Evolutionary conservation across 441 rosid genomes (phyloP).

Genomic region (Isatis lusitanica): DNA sequence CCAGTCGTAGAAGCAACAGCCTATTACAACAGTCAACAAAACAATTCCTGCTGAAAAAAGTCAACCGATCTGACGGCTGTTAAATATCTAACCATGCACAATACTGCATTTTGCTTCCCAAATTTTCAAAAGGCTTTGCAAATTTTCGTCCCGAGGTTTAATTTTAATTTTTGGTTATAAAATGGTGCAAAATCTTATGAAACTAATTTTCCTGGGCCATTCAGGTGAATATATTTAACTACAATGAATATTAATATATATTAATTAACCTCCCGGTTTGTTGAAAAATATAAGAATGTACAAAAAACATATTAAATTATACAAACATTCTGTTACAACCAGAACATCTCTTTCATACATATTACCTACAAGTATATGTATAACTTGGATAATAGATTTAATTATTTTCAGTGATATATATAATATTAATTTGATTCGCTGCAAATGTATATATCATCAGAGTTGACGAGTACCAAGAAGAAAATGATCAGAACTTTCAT

Average conservation of each 20-base stretch:
- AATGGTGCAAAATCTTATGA: background rate
- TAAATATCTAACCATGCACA: constrained; percentile 8
- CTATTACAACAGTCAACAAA: constrained; percentile 21
- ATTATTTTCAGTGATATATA: background rate
- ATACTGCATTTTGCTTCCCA: background rate
- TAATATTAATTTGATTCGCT: constrained; percentile 15
- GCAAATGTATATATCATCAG: constrained; percentile 11
- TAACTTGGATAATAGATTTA: constrained; percentile 3
- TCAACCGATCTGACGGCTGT: constrained; percentile 24
- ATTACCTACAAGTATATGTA: background rate
- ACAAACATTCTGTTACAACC: constrained; percentile 18
- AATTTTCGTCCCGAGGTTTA: background rate
- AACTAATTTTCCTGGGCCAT: background rate
- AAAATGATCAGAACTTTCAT: constrained; percentile 7
- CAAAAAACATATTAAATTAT: constrained; percentile 13
- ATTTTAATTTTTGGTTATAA: background rate
- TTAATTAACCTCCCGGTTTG: background rate
- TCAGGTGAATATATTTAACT: background rate
- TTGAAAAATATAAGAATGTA: constrained; percentile 6
- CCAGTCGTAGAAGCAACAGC: constrained; percentile 26
- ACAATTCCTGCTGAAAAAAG: background rate
- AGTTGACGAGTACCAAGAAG: constrained; percentile 23
- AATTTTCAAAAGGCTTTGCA: background rate
- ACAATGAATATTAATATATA: background rate
- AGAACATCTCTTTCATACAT: background rate